phyloP scores from a whole-genome alignment of 169 alveolate species.

The Plasmodium gaboni region DNA sequence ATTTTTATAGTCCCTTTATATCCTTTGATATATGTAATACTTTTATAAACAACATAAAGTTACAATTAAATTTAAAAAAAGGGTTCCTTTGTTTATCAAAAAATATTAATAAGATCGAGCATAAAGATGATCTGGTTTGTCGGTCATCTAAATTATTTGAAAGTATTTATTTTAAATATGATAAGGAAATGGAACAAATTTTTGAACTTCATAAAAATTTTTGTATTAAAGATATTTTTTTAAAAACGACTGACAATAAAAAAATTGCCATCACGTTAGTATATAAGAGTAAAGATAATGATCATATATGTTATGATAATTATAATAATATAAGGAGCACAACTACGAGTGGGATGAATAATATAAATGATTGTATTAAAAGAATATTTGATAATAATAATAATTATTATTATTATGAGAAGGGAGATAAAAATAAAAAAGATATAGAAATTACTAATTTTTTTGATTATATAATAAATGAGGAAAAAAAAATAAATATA shows the following conservation, averaged over 20 bases:
- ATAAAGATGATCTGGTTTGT: neutral
- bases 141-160: neutral
- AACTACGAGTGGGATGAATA: no score
- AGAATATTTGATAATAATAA: no score
- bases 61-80: conserved; percentile 17
- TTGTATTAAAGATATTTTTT: conserved; percentile 38
- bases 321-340: no score
- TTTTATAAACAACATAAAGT: conserved; percentile 20
- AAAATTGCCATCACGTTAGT: conserved; percentile 36
- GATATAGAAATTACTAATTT: no score
- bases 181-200: conserved; percentile 12
- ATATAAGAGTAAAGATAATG: conserved; percentile 13
- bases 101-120: conserved; percentile 7
- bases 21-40: conserved; percentile 33
- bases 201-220: conserved; percentile 21
- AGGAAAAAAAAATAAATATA: no score
- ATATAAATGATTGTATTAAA: no score
- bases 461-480: no score
- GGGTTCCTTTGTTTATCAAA: conserved; percentile 14
- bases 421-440: no score
- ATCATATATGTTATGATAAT: neutral
- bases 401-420: no score
- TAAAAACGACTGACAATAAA: neutral
- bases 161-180: conserved; percentile 10
- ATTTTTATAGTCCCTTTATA: conserved; percentile 11